Conservation (phyloP, 306 rosid species). For the Ziziphus jujuba region DNA sequence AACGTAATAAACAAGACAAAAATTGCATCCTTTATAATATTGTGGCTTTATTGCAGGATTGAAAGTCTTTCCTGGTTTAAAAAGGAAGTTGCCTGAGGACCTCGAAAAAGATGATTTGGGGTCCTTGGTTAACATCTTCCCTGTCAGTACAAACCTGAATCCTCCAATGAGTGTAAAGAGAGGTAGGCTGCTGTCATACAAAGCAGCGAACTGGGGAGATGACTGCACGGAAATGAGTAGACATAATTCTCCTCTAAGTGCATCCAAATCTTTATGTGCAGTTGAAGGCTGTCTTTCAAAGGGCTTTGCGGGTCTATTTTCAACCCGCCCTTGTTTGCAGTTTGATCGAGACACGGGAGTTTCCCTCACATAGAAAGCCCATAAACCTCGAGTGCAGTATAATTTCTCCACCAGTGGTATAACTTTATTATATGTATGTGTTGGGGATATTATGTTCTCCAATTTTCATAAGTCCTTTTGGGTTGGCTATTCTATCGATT, state of each 20-base stretch:
- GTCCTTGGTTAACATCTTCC: slow-evolving; percentile 17
- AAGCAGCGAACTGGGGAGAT: slow-evolving; percentile 39
- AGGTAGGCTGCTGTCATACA: slow-evolving; percentile 34
- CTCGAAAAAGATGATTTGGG: slow-evolving; percentile 45
- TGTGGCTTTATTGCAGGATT: slow-evolving; percentile 51
- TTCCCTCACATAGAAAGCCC: slow-evolving; percentile 45
- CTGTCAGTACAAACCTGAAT: slow-evolving; percentile 27
- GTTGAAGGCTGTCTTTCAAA: slow-evolving; percentile 83
- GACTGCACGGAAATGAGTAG: slow-evolving; percentile 50
- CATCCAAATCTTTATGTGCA: slow-evolving; percentile 76
- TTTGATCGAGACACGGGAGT: slow-evolving; percentile 55
- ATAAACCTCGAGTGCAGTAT: not conserved
- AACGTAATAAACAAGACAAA: not conserved
- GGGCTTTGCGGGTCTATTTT: slow-evolving; percentile 85
- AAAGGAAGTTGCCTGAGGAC: slow-evolving; percentile 68
- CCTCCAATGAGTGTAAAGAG: slow-evolving; percentile 44
- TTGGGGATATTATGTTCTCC: not conserved
- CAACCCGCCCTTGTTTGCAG: slow-evolving; percentile 52
- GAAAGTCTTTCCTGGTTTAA: slow-evolving; percentile 53
- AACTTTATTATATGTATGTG: not conserved
- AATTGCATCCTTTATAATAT: slow-evolving; percentile 8
- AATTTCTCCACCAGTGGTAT: not conserved
- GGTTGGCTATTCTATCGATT: not conserved
- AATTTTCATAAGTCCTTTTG: not conserved
- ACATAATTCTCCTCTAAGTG: slow-evolving; percentile 51